phyloP scores from a whole-genome alignment of 2,329 filamentous ascomycete species.

The Penicillium polonicum region DNA sequence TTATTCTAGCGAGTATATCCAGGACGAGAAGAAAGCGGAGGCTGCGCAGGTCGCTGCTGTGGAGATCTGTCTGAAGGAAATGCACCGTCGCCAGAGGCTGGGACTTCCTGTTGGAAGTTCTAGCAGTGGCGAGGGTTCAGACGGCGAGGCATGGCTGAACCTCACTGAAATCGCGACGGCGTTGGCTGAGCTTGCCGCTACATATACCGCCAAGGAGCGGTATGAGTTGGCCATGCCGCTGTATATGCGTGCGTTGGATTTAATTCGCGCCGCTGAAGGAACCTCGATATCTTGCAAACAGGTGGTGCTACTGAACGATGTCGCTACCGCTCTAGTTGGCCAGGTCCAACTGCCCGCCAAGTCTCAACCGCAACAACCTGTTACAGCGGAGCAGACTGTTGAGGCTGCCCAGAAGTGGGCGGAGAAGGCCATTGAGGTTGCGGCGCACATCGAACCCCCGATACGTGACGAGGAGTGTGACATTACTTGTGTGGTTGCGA shows the following conservation, averaged over 20 bases:
- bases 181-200: constrained; percentile 65
- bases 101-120: constrained; percentile 65
- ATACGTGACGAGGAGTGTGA: constrained; percentile 77
- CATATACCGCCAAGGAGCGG: constrained; percentile 71
- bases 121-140: constrained; percentile 24
- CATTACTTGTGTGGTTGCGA: constrained; percentile 74
- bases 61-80: constrained; percentile 73
- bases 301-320: constrained; percentile 67
- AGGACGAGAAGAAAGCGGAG: constrained; percentile 71
- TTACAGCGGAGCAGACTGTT: constrained; percentile 62
- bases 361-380: constrained; percentile 27
- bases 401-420: constrained; percentile 76
- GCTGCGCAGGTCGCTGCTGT: constrained; percentile 76
- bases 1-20: constrained; percentile 73
- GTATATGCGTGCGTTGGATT: constrained; percentile 77
- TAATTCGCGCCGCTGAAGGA: constrained; percentile 54
- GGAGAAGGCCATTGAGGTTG: constrained; percentile 68
- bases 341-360: constrained; percentile 31
- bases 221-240: constrained; percentile 81
- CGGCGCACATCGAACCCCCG: constrained; percentile 63
- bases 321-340: constrained; percentile 48
- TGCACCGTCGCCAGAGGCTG: constrained; percentile 63
- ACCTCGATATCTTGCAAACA: constrained; percentile 66
- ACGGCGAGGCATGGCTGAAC: constrained; percentile 38
- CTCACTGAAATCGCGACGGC: constrained; percentile 38